Percentiles rank a stretch among this genome's conserved stretches.
Conservation (phyloP, 768 basidiomycete genomes). For the Rhizopogon vesiculosus region DNA sequence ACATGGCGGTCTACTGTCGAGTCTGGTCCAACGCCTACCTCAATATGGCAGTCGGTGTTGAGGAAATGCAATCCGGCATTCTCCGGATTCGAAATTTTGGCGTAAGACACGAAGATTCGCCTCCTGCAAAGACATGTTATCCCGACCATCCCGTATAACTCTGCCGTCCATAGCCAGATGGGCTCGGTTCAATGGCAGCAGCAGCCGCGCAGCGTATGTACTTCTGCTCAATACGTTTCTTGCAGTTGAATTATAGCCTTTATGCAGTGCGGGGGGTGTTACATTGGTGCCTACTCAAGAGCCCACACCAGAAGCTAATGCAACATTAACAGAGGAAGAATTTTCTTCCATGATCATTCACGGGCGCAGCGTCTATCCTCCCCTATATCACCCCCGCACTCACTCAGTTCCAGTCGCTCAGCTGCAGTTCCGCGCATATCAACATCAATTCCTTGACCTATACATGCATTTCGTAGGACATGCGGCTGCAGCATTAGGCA, state of each 20-base stretch:
- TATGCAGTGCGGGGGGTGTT: not conserved
- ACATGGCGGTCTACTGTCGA: conserved; percentile 1
- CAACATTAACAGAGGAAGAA: conserved; percentile 31
- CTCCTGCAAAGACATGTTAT: conserved; percentile 25
- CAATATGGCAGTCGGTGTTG: not conserved
- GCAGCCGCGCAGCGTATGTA: conserved; percentile 11
- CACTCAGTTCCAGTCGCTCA: conserved; percentile 74
- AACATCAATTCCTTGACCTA: conserved; percentile 60
- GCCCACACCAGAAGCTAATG: not conserved
- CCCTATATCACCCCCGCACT: conserved; percentile 54
- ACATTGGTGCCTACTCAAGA: not conserved
- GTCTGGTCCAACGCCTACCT: not conserved
- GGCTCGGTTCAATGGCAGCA: conserved; percentile 13
- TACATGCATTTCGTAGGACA: conserved; percentile 83
- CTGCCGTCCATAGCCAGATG: conserved; percentile 17
- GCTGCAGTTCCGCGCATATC: conserved; percentile 81
- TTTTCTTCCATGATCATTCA: conserved; percentile 53
- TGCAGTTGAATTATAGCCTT: not conserved
- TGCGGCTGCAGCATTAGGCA: conserved; percentile 79
- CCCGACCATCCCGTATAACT: conserved; percentile 14
- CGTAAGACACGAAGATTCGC: not conserved
- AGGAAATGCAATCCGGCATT: conserved; percentile 7
- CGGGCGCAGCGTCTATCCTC: conserved; percentile 52
- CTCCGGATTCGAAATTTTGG: conserved; percentile 10
- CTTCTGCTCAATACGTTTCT: not conserved